A percentile compares a stretch with the other conserved stretches of the same genome.
phyloP scores from a whole-genome alignment of 345 rosid species.

The Litchi chinensis region DNA sequence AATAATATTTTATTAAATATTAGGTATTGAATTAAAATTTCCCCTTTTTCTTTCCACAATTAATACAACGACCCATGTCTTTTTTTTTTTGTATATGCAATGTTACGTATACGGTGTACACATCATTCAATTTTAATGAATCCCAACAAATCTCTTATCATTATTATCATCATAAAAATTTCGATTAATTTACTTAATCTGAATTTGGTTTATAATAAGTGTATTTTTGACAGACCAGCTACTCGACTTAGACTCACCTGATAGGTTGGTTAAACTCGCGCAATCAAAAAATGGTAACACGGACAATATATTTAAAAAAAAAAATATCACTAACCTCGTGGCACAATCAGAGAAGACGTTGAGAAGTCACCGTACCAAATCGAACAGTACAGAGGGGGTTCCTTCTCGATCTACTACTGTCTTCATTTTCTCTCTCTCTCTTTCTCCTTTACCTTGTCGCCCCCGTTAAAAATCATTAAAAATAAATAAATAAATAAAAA shows the following conservation, averaged over 20 bases:
- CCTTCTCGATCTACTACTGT: neutral
- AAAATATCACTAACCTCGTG: neutral
- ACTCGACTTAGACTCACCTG: neutral
- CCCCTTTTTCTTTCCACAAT: too few species aligned
- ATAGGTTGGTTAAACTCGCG: neutral
- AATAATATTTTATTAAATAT: too few species aligned
- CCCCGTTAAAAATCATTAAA: neutral
- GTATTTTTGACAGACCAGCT: slow-evolving; percentile 7
- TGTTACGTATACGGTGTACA: too few species aligned
- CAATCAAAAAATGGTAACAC: neutral
- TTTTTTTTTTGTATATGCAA: too few species aligned
- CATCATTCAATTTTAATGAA: too few species aligned
- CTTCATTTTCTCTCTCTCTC: neutral
- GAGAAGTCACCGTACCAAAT: neutral
- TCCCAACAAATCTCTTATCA: too few species aligned
- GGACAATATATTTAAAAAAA: too few species aligned
- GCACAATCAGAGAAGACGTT: slow-evolving; percentile 1
- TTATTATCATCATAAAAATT: too few species aligned
- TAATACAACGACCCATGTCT: too few species aligned
- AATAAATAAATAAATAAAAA: neutral
- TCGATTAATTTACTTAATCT: too few species aligned
- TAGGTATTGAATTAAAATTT: too few species aligned
- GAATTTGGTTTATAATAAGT: too few species aligned
- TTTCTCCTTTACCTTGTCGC: neutral
- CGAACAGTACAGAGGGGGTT: neutral